These are phyloP conservation scores for Selenicereus undatus DNA, from an alignment of 148 eudicot genomes.

Conservation along the genomic window DNA sequence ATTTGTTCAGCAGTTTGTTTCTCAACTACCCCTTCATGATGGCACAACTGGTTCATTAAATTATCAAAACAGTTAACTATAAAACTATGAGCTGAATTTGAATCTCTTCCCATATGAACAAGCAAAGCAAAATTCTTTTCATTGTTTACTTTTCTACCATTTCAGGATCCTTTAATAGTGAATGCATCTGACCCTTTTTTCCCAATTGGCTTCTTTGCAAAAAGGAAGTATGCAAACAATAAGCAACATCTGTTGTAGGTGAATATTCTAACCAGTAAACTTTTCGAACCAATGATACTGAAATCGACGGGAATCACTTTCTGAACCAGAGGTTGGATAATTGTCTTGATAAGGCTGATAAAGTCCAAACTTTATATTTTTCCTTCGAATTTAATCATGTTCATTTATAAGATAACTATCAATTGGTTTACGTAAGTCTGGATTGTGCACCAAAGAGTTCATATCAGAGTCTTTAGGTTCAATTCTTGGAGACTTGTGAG, in stretches of 20 bases:
- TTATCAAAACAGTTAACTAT: no score
- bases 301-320: neutral
- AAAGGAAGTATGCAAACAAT: slow-evolving; percentile 15
- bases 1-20: no score
- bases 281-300: neutral
- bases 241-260: slow-evolving; percentile 1
- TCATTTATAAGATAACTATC: neutral
- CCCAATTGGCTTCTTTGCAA: neutral
- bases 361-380: neutral
- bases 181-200: neutral
- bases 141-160: neutral
- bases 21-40: no score
- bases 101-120: neutral
- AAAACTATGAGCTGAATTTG: no score
- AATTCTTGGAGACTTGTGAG: no score
- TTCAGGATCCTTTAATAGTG: neutral
- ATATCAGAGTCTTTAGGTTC: no score
- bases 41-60: no score
- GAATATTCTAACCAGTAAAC: neutral
- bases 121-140: neutral
- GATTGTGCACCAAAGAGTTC: no score
- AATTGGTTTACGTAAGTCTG: neutral
- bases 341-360: no score
- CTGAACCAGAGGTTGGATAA: no score
- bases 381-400: neutral